Base-by-base conservation (phyloP, 306 rosid genomes). In the Aeschynomene evenia region DNA sequence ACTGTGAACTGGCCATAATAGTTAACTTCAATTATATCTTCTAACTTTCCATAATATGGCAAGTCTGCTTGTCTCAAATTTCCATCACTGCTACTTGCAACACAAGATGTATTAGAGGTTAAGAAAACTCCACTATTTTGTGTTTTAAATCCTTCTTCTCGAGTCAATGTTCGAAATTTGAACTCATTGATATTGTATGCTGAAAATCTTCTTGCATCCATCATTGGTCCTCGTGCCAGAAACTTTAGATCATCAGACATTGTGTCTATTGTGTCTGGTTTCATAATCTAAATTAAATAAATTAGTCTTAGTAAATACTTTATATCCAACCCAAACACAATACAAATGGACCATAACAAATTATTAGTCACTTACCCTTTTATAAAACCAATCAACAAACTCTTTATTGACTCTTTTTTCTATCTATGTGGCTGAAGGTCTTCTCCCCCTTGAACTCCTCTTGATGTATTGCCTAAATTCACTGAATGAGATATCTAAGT, bases 1-100 rank as follows among this genome's bases (percentile, higher is more conserved):
- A 39, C 45, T 2, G 21, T 36, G 18, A 62, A 62, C 3, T 14
- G 51, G 22, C 52, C 43, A 39, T 39, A 62, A 8, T 15, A 61
- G 66, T 62, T 62, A 39, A 62, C 21, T 50, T 37, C 68, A 62
- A 62, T 12, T 11, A 62, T 62, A 21, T 62, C 68, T 22, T 62
- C 68, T 3, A 62, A 39, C 36, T 40, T 61, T 13, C 52, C 36
- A 40, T 39, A 62, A 62, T 62, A 62, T 5, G 68, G n/a, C n/a
- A n/a, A n/a, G n/a, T n/a, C n/a, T n/a, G n/a, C n/a, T n/a, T n/a
- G n/a, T n/a, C n/a, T n/a, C n/a, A n/a, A n/a, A n/a, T n/a, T n/a
- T n/a, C n/a, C n/a, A n/a, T n/a, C n/a, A n/a, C n/a, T n/a, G n/a
- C n/a, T n/a, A n/a, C n/a, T n/a, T n/a, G n/a, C n/a, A n/a, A n/a